A percentile compares a stretch with the other conserved stretches of the same genome.
phyloP scores from a whole-genome alignment of 177 flowering plant genomes.

The Vitis hybrid region DNA sequence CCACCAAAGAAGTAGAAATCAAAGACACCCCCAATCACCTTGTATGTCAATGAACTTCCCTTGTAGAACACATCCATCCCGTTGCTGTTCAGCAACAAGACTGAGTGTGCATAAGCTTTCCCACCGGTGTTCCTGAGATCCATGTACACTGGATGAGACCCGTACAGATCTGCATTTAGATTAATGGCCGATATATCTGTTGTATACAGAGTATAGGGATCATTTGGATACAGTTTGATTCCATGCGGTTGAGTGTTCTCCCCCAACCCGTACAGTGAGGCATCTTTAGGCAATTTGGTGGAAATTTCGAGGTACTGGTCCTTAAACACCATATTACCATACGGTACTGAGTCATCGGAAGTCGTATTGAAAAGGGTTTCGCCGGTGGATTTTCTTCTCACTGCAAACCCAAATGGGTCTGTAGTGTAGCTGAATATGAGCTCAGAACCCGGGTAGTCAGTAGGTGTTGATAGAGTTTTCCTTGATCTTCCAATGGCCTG shows the following conservation, averaged over 20 bases:
- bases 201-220: slow-evolving; percentile 89
- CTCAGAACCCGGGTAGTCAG: slow-evolving; percentile 53
- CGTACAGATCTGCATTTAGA: slow-evolving; percentile 79
- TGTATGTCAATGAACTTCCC: slow-evolving; percentile 81
- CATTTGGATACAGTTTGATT: slow-evolving; percentile 71
- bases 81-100: slow-evolving; percentile 85
- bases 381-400: slow-evolving; percentile 77
- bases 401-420: slow-evolving; percentile 83
- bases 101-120: slow-evolving; percentile 63
- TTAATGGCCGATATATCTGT: slow-evolving; percentile 85
- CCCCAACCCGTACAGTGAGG: slow-evolving; percentile 89
- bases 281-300: slow-evolving; percentile 73
- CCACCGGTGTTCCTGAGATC: slow-evolving; percentile 81
- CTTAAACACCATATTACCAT: slow-evolving; percentile 71
- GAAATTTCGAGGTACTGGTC: slow-evolving; percentile 94
- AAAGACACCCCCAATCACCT: slow-evolving; percentile 89
- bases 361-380: slow-evolving; percentile 74
- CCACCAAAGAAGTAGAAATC: slow-evolving; percentile 95
- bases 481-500: slow-evolving; percentile 33
- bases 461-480: slow-evolving; percentile 27
- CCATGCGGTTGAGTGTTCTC: slow-evolving; percentile 94
- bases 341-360: slow-evolving; percentile 59
- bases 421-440: slow-evolving; percentile 65
- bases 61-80: slow-evolving; percentile 96
- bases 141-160: slow-evolving; percentile 97